Percentiles rank a stretch among this genome's conserved stretches.
Conservation (phyloP, 352 stramenopile species). For the Thraustotheca clavata region DNA sequence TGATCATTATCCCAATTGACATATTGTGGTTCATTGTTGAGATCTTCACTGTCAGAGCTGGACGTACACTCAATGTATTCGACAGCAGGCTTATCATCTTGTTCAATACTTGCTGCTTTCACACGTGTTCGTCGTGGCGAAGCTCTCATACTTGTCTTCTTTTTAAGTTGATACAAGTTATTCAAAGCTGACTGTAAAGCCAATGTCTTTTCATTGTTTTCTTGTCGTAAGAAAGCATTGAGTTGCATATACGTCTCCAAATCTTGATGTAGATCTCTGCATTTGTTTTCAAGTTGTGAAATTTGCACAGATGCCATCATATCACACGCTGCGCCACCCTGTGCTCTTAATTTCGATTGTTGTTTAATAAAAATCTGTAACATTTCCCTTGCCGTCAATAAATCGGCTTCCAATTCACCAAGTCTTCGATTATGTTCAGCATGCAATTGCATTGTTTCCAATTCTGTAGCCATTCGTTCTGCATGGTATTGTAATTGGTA, state of each 20-base stretch:
- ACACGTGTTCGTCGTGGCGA: background rate
- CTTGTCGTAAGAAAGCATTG: slow-evolving; percentile 4
- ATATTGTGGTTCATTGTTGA: background rate
- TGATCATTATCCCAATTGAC: background rate
- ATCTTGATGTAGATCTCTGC: background rate
- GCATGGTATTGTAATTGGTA: background rate
- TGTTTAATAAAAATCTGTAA: background rate
- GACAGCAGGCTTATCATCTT: background rate
- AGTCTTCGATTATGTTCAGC: background rate
- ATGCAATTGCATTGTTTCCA: background rate
- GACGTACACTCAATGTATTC: slow-evolving; percentile 3
- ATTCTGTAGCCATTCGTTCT: background rate
- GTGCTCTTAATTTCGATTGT: background rate
- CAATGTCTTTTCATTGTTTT: slow-evolving; percentile 5
- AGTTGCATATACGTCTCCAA: background rate
- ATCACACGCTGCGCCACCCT: background rate
- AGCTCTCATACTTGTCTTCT: background rate
- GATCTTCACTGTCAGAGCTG: background rate
- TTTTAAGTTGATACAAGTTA: background rate
- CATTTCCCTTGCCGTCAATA: background rate
- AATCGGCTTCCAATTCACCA: background rate
- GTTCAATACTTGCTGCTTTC: background rate
- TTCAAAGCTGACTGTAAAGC: background rate
- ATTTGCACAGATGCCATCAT: background rate
- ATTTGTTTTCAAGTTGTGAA: background rate